Evolutionary conservation across 2,329 filamentous ascomycete species (phyloP), one percentile per base, ranked within the genome.

Genomic region (Nigrospora oryzae): DNA sequence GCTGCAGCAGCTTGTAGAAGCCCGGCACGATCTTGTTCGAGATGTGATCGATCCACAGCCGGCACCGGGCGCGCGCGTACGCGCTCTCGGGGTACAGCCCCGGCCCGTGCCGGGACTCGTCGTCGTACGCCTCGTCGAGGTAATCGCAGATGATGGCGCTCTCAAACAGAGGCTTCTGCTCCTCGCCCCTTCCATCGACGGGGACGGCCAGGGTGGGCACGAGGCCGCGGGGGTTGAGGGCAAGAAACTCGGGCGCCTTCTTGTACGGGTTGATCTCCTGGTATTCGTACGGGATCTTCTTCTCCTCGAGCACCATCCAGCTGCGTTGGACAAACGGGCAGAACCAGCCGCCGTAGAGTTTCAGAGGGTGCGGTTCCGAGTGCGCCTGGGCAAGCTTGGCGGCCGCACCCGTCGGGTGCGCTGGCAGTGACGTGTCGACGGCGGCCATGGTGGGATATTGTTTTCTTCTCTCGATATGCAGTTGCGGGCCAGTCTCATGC

Each of bases 181-280:
- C 51, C 40, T 55, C 56, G 31, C 60, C 61, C 3, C 53, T 46
- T 1, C 42, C 49, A 19, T 55, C 58, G 2, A 58, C 48, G 0
- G 70, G 69, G 12, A 79, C 71, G 1, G 65, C 73, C 1, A 90
- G 69, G 0, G 85, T 89, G 0, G 86, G 87, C 2, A 90, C 82
- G 1, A 90, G 70, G 1, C 86, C 86, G 12, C 84, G 77, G 0
- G 86, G 86, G 57, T 91, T 91, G 50, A 90, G 69, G 10, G 73
- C 70, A 17, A 90, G 69, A 28, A 89, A 81, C 1, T 75, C 79
- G 4, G 75, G 63, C 0, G 78, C 79, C 56, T 90, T 90, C 61
- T 81, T 69, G 68, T 89, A 89, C 0, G 86, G 86, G 61, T 89
- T 89, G 47, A 89, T 82, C 67, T 87, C 83, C 51, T 86, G 71